Evolutionary conservation across 129 eudicot genomes (phyloP).

Genomic region (Chrysanthemum lavandulifolium): DNA sequence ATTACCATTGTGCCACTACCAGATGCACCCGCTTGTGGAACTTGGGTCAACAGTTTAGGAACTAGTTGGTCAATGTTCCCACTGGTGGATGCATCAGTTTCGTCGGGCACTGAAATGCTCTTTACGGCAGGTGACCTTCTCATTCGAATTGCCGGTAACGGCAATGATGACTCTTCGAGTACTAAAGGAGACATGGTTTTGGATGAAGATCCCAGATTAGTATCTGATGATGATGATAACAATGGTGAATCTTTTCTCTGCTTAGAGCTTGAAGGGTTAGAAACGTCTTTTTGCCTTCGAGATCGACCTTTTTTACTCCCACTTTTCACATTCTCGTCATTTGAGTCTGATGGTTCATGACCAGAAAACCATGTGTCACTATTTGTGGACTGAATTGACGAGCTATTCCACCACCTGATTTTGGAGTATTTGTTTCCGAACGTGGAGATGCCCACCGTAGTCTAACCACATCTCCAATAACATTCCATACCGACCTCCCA

Average conservation of each 20-base stretch:
- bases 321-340: slow-evolving; percentile 31
- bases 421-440: slow-evolving; percentile 52
- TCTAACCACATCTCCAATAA: slow-evolving; percentile 58
- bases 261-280: slow-evolving; percentile 26
- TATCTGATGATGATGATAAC: slow-evolving; percentile 38
- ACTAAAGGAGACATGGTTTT: slow-evolving; percentile 33
- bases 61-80: slow-evolving; percentile 21
- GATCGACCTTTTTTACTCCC: slow-evolving; percentile 19
- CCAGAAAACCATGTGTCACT: slow-evolving; percentile 91
- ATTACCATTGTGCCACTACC: slow-evolving; percentile 28
- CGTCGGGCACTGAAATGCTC: slow-evolving; percentile 31
- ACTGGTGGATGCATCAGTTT: slow-evolving; percentile 42
- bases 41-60: slow-evolving; percentile 14
- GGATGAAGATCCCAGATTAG: slow-evolving; percentile 35
- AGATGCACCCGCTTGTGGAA: slow-evolving; percentile 22
- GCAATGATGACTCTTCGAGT: slow-evolving; percentile 26
- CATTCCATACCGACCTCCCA: slow-evolving; percentile 78
- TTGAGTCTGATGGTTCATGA: slow-evolving; percentile 63
- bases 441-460: slow-evolving; percentile 55
- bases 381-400: slow-evolving; percentile 63
- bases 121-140: slow-evolving; percentile 53
- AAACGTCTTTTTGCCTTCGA: slow-evolving; percentile 5
- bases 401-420: slow-evolving; percentile 54
- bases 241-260: slow-evolving; percentile 35
- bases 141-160: slow-evolving; percentile 51